phyloP scores from a whole-genome alignment of 345 rosid species.

The Acer negundo region DNA sequence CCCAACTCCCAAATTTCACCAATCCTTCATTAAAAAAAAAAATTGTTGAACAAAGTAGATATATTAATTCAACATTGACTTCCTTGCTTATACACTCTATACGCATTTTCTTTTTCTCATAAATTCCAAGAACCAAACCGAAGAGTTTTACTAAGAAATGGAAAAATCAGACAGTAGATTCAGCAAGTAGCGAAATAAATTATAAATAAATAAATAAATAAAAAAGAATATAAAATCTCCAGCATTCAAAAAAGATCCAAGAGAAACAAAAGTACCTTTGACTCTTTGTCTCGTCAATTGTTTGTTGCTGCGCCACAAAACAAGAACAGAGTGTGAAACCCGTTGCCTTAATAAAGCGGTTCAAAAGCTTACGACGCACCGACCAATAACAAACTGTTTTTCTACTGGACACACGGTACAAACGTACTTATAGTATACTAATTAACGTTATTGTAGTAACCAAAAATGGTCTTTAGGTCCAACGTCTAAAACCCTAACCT shows the following conservation, averaged over 20 bases:
- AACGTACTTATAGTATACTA: too few relatives aligned
- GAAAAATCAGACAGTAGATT: background rate
- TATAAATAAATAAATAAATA: too few relatives aligned
- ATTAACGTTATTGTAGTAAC: too few relatives aligned
- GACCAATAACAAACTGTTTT: too few relatives aligned
- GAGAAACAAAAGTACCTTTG: background rate
- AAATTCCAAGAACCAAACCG: background rate
- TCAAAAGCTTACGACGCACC: too few relatives aligned
- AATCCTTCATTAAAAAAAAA: background rate
- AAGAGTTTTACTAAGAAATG: background rate
- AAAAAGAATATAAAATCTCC: background rate
- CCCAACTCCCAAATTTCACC: background rate
- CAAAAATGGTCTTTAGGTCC: too few relatives aligned
- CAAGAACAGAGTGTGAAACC: background rate
- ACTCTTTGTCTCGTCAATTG: background rate
- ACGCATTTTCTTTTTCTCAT: background rate
- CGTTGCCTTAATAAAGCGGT: background rate
- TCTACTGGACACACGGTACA: too few relatives aligned
- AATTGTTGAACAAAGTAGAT: too few relatives aligned
- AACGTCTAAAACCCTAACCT: too few relatives aligned
- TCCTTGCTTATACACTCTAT: background rate
- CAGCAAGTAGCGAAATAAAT: background rate
- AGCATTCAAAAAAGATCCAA: background rate
- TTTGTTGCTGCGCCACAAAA: background rate
- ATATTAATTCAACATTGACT: too few relatives aligned